Percentiles rank a stretch among this genome's conserved stretches.
Conservation (phyloP, 2,329 filamentous ascomycete genomes). For the Fusarium verticillioides region DNA sequence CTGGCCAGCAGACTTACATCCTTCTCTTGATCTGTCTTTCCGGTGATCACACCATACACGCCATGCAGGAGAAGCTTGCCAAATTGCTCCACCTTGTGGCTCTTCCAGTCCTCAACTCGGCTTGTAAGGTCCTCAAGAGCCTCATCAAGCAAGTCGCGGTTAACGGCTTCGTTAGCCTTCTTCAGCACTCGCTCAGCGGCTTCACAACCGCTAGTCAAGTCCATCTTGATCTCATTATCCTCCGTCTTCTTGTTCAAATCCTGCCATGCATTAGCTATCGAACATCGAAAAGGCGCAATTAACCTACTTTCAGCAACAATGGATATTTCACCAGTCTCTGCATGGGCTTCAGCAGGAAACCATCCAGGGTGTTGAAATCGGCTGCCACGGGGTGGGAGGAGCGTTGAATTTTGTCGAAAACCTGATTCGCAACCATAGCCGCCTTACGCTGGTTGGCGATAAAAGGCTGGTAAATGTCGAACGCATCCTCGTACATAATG, state of each 20-base stretch:
- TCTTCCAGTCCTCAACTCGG: constrained; percentile 97
- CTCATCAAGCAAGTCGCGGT: constrained; percentile 85
- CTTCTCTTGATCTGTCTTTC: constrained; percentile 89
- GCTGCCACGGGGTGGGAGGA: constrained; percentile 84
- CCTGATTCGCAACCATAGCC: constrained; percentile 81
- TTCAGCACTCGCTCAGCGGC: constrained; percentile 84
- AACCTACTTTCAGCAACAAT: constrained; percentile 79
- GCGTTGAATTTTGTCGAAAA: constrained; percentile 86
- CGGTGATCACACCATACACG: constrained; percentile 90
- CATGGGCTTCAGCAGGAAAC: constrained; percentile 96
- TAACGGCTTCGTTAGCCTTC: constrained; percentile 90
- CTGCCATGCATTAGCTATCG: constrained; percentile 58
- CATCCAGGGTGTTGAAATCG: constrained; percentile 87
- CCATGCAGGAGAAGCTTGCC: constrained; percentile 89
- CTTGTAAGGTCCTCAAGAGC: constrained; percentile 83
- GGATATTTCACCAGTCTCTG: constrained; percentile 96
- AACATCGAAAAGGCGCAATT: background rate
- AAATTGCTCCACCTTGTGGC: constrained; percentile 89
- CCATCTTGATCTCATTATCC: constrained; percentile 74
- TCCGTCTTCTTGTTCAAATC: constrained; percentile 89
- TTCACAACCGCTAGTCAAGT: constrained; percentile 81
- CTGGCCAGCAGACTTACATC: constrained; percentile 69
- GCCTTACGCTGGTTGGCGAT: constrained; percentile 96
- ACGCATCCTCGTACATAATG: constrained; percentile 83
- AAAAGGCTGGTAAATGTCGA: constrained; percentile 95